Conservation (phyloP, 2,329 filamentous ascomycete genomes). For the Phoma sp. region DNA sequence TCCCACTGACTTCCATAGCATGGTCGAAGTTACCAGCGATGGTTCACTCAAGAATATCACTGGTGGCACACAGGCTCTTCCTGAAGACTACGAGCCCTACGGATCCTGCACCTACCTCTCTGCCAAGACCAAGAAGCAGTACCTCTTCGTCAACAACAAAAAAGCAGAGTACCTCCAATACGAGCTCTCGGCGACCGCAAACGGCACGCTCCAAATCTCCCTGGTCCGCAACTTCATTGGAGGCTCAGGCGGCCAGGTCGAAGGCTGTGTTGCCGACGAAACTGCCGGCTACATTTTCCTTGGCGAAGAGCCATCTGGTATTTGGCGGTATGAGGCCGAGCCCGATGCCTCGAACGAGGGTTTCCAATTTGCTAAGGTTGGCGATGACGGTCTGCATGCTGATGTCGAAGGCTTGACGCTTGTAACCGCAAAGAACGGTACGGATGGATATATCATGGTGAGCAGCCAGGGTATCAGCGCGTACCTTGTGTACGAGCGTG, state of each 20-base stretch:
- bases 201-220: conserved; percentile 54
- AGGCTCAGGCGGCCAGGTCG: conserved; percentile 61
- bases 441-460: conserved; percentile 60
- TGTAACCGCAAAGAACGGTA: conserved; percentile 54
- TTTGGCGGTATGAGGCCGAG: conserved; percentile 63
- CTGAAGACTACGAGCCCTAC: conserved; percentile 58
- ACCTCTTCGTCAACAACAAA: conserved; percentile 64
- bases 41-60: conserved; percentile 54
- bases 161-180: conserved; percentile 63
- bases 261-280: conserved; percentile 63
- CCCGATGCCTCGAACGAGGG: conserved; percentile 51
- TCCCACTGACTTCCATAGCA: conserved; percentile 37
- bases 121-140: conserved; percentile 56
- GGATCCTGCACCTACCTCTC: conserved; percentile 62
- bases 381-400: conserved; percentile 56
- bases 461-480: conserved; percentile 62
- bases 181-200: conserved; percentile 52
- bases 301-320: conserved; percentile 60
- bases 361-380: conserved; percentile 52
- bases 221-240: conserved; percentile 61
- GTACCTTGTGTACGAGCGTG: conserved; percentile 60
- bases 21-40: conserved; percentile 59
- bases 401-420: conserved; percentile 64
- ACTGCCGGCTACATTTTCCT: conserved; percentile 60
- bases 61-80: conserved; percentile 58